Evolutionary conservation across 306 rosid species (phyloP).

Genomic region (Sophora flavescens): DNA sequence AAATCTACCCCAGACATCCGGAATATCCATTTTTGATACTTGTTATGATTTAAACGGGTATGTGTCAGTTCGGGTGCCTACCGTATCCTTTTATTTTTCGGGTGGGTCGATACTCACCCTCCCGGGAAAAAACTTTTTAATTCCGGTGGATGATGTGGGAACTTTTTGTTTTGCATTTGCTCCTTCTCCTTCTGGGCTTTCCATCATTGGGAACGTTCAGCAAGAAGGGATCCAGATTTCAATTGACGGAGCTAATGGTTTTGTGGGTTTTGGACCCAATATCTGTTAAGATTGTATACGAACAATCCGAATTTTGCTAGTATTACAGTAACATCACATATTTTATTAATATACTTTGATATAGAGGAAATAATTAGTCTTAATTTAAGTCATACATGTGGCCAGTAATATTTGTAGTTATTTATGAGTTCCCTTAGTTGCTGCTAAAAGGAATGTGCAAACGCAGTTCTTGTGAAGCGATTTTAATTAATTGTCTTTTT

Average conservation of each 20-base stretch:
- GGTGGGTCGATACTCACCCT: conserved; percentile 84
- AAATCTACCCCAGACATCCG: conserved; percentile 66
- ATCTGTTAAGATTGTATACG: conserved; percentile 57
- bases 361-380: neutral
- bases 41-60: conserved; percentile 79
- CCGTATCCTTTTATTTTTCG: conserved; percentile 80
- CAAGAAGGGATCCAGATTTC: conserved; percentile 93
- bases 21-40: conserved; percentile 82
- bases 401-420: too few species aligned
- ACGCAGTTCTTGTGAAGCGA: too few species aligned
- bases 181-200: conserved; percentile 57
- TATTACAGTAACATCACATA: neutral
- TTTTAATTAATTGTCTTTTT: too few species aligned
- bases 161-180: conserved; percentile 90
- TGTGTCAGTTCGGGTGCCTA: conserved; percentile 86
- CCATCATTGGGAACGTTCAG: conserved; percentile 89
- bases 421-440: neutral
- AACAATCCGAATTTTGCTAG: conserved; percentile 30
- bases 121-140: conserved; percentile 76
- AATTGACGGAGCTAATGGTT: conserved; percentile 81
- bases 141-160: conserved; percentile 75
- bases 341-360: neutral
- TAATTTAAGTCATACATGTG: neutral
- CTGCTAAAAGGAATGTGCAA: neutral
- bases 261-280: conserved; percentile 88